These are phyloP conservation scores for Rhizophora mangle DNA, from an alignment of 345 rosid genomes.

Conservation along the genomic window DNA sequence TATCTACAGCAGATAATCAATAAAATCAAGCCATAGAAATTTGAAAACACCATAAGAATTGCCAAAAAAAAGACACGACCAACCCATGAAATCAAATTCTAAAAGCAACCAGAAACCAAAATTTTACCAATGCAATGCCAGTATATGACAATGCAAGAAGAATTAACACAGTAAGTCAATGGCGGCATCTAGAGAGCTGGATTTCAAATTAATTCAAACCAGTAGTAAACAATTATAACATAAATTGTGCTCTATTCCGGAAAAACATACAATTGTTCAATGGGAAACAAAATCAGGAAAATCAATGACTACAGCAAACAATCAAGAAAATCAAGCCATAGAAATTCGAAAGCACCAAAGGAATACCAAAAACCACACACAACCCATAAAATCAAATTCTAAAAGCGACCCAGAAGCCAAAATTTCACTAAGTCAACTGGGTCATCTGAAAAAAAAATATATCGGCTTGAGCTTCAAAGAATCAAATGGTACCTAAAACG, in stretches of 20 bases:
- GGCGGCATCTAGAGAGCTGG: too few relatives aligned
- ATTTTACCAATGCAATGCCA: background rate
- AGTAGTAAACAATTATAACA: too few relatives aligned
- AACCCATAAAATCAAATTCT: background rate
- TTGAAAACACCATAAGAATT: background rate
- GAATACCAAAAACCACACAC: slow-evolving; percentile 1
- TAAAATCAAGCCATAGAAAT: background rate
- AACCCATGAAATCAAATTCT: background rate
- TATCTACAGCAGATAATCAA: background rate
- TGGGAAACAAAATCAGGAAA: background rate
- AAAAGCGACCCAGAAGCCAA: background rate
- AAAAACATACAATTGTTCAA: too few relatives aligned
- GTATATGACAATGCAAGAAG: too few relatives aligned
- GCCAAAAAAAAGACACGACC: background rate
- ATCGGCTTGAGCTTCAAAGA: background rate
- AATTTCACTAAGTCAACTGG: background rate
- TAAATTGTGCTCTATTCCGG: too few relatives aligned
- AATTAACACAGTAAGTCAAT: too few relatives aligned
- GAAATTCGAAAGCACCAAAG: background rate
- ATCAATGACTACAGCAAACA: background rate
- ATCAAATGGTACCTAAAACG: slow-evolving; percentile 46
- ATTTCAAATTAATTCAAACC: too few relatives aligned
- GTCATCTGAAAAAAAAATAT: background rate
- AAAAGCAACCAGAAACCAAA: background rate
- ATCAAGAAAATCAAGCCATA: background rate